Evolutionary conservation across 2,329 filamentous ascomycete genomes (phyloP).

Genomic region (Colletotrichum sp.): DNA sequence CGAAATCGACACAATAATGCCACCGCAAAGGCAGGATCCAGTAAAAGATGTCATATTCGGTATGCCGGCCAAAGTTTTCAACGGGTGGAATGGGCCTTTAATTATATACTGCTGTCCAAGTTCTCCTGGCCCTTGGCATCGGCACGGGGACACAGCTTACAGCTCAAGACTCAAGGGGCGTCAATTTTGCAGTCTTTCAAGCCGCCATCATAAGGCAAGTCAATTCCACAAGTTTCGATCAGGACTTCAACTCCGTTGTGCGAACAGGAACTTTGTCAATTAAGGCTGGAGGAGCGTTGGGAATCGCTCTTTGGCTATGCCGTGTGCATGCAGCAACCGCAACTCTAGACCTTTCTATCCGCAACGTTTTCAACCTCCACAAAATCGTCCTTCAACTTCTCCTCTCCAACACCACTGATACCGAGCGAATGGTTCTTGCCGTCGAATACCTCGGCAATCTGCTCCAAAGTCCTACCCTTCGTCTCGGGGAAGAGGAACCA

Average conservation of each 20-base stretch:
- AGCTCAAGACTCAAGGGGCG: background rate
- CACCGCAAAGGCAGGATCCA: constrained; percentile 21
- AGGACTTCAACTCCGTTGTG: background rate
- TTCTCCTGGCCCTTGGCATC: background rate
- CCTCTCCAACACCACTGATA: background rate
- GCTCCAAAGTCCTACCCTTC: constrained; percentile 26
- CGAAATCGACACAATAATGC: constrained; percentile 3
- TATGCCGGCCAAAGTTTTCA: background rate
- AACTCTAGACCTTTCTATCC: background rate
- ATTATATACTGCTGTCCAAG: background rate
- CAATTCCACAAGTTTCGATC: background rate
- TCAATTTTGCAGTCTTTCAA: background rate
- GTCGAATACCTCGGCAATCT: constrained; percentile 24
- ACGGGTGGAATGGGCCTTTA: background rate
- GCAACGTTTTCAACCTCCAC: constrained; percentile 1
- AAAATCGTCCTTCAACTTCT: background rate
- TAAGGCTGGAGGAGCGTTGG: background rate
- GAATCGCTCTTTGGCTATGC: background rate
- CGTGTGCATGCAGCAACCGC: background rate
- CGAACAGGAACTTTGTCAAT: background rate
- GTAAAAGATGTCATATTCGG: constrained; percentile 13
- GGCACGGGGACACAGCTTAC: no score
- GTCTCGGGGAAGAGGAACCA: constrained; percentile 33
- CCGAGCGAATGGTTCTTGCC: constrained; percentile 9
- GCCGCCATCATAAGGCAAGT: no score